Percentiles rank a stretch among this genome's conserved stretches.
These are phyloP conservation scores for Vaccinium vitisidaea DNA, from an alignment of 148 eudicot genomes.

Conservation along the genomic window DNA sequence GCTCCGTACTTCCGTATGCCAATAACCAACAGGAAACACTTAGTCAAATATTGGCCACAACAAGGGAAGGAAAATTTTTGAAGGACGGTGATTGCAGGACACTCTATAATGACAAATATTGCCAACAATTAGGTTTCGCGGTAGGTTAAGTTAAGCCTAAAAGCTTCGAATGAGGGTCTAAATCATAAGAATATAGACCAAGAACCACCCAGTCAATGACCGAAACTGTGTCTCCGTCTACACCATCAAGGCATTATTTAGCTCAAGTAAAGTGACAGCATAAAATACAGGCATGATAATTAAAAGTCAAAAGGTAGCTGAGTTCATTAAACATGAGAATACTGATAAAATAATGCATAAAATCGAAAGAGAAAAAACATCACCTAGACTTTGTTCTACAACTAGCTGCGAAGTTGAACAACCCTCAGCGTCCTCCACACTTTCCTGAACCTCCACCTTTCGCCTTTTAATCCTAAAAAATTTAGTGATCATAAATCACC, in stretches of 20 bases:
- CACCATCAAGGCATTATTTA: not conserved
- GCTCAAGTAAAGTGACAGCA: not conserved
- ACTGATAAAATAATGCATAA: not conserved
- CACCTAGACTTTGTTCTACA: constrained; percentile 22
- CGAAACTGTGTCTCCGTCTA: not conserved
- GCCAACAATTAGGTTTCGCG: not conserved
- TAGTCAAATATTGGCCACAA: not conserved
- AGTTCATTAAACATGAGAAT: not conserved
- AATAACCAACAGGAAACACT: not conserved
- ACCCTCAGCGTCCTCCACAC: constrained; percentile 24
- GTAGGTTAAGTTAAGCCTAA: not conserved
- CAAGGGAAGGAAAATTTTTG: not conserved
- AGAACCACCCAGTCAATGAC: not conserved
- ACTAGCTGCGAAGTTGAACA: constrained; percentile 41
- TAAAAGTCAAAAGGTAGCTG: not conserved
- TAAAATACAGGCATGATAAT: not conserved
- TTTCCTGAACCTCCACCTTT: constrained; percentile 45
- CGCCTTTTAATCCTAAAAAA: constrained; percentile 58
- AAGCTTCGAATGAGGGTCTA: not conserved
- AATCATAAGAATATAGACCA: not conserved
- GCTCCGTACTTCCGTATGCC: not conserved
- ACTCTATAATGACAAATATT: not conserved
- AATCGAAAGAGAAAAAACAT: not conserved
- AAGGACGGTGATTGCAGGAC: not conserved
- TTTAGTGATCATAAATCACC: not conserved